Conservation (phyloP, 2,329 filamentous ascomycete species). For the Venturia pyrina region DNA sequence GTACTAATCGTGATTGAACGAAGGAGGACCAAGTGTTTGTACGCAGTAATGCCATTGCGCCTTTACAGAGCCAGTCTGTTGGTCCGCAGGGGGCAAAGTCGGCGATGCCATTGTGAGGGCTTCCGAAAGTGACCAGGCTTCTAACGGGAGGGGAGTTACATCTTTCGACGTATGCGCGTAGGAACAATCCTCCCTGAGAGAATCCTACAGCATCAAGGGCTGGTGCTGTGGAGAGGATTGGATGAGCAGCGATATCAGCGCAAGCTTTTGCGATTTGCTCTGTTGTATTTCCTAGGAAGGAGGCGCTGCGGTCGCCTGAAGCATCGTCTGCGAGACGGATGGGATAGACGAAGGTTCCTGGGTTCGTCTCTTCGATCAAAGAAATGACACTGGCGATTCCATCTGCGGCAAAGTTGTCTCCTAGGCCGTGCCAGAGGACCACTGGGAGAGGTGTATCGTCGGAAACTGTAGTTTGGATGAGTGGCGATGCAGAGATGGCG, state of each 20-base stretch:
- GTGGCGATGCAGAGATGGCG: constrained; percentile 3
- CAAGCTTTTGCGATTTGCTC: constrained; percentile 69
- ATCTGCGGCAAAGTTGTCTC: constrained; percentile 65
- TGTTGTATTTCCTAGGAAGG: constrained; percentile 85
- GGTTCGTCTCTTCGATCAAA: constrained; percentile 64
- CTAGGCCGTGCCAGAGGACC: constrained; percentile 87
- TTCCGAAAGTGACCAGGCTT: constrained; percentile 78
- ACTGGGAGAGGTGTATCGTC: constrained; percentile 58
- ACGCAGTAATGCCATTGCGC: constrained; percentile 66
- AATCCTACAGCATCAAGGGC: constrained; percentile 89
- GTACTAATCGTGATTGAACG: constrained; percentile 73
- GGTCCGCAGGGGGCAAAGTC: constrained; percentile 65
- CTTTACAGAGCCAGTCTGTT: constrained; percentile 71
- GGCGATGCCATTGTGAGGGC: constrained; percentile 84
- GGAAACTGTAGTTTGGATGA: constrained; percentile 6
- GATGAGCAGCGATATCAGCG: constrained; percentile 61
- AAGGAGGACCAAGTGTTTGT: constrained; percentile 70
- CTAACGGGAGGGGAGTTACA: constrained; percentile 69
- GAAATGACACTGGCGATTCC: constrained; percentile 62
- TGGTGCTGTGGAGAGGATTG: constrained; percentile 70
- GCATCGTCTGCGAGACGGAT: constrained; percentile 61
- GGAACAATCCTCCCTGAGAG: constrained; percentile 90
- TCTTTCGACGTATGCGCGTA: constrained; percentile 81
- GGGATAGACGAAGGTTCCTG: constrained; percentile 75
- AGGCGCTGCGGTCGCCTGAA: constrained; percentile 63